These are phyloP conservation scores for Trypanosomatidae sp. DNA, from an alignment of 208 protist species.

Conservation along the genomic window DNA sequence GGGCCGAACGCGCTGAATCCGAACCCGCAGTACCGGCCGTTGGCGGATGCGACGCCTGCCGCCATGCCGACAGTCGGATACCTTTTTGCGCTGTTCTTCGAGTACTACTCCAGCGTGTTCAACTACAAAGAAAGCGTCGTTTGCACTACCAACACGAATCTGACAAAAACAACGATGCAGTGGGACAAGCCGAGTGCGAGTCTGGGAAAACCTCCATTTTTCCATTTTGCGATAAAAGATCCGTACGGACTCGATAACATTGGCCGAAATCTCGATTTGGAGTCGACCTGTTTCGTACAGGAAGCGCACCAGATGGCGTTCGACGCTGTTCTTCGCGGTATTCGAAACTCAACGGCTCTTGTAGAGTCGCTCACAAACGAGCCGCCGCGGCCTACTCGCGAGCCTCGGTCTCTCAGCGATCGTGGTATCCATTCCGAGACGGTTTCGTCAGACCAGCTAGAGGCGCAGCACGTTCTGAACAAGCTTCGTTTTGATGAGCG, in stretches of 20 bases:
- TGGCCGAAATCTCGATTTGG: constrained; percentile 72
- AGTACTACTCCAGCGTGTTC: constrained; percentile 86
- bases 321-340: constrained; percentile 34
- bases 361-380: constrained; percentile 51
- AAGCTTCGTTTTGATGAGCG: constrained; percentile 82
- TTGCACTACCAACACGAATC: constrained; percentile 70
- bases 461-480: constrained; percentile 72
- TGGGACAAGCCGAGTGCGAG: constrained; percentile 57
- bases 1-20: constrained; percentile 54
- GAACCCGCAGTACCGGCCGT: constrained; percentile 52
- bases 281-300: constrained; percentile 59
- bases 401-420: constrained; percentile 47
- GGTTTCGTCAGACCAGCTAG: constrained; percentile 64
- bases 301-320: constrained; percentile 48
- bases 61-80: constrained; percentile 71
- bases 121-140: constrained; percentile 79
- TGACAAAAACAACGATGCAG: constrained; percentile 73
- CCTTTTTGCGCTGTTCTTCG: constrained; percentile 76
- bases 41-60: constrained; percentile 26
- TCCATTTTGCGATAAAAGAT: constrained; percentile 89
- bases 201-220: constrained; percentile 68
- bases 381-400: constrained; percentile 44
- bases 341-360: constrained; percentile 41
- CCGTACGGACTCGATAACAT: constrained; percentile 90
- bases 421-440: constrained; percentile 67